Evolutionary conservation across 129 eudicot species (phyloP).

Genomic region (Centrapalus pauciflorus): DNA sequence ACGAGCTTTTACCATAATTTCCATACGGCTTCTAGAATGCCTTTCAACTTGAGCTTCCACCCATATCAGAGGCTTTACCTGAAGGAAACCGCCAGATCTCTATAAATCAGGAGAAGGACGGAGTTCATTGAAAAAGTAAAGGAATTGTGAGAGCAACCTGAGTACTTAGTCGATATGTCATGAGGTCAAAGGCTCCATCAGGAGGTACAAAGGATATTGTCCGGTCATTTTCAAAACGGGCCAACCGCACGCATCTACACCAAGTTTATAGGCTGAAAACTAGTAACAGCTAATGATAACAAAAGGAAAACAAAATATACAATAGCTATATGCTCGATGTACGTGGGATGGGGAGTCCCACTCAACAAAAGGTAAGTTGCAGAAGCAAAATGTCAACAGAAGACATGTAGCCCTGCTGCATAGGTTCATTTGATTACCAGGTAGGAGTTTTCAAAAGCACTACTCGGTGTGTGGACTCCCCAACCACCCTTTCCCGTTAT

Average conservation of each 20-base stretch:
- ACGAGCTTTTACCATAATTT: conserved; percentile 25
- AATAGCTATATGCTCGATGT: no score
- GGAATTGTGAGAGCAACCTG: conserved; percentile 40
- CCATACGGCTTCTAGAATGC: conserved; percentile 30
- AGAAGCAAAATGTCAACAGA: neutral
- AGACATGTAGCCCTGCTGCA: neutral
- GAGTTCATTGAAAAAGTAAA: neutral
- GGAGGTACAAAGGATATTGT: conserved; percentile 95
- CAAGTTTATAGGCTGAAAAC: conserved; percentile 3
- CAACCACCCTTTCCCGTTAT: neutral
- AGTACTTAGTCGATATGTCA: conserved; percentile 91
- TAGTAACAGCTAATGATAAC: neutral
- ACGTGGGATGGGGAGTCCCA: neutral
- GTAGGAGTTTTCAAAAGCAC: conserved; percentile 4
- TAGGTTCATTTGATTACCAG: neutral
- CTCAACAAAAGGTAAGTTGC: neutral
- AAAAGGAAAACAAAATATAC: neutral
- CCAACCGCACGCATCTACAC: conserved; percentile 82
- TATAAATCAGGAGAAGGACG: neutral
- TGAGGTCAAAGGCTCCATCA: conserved; percentile 93
- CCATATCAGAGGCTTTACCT: conserved; percentile 72
- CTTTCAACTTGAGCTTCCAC: conserved; percentile 32
- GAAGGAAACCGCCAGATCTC: conserved; percentile 9
- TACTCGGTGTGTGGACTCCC: neutral
- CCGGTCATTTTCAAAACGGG: conserved; percentile 84